A percentile compares a stretch with the other conserved stretches of the same genome.
Conservation (phyloP, 495 filamentous ascomycete species). For the Hypoxylon cercidicola region DNA sequence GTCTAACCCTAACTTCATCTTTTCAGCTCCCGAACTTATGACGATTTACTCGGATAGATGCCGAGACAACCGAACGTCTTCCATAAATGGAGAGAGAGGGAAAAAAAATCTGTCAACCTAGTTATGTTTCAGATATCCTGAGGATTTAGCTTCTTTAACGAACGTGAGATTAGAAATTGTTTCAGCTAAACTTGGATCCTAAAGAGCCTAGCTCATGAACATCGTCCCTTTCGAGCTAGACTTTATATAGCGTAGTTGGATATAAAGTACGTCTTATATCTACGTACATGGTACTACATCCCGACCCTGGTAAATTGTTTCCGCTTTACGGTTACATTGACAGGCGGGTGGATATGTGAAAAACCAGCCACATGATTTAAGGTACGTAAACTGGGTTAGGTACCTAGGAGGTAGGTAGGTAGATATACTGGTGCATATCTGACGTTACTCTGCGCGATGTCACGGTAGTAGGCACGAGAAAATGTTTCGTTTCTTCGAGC, state of each 20-base stretch:
- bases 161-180: slow-evolving; percentile 14
- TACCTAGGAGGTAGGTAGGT: not conserved
- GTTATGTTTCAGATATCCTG: slow-evolving; percentile 30
- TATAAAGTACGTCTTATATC: slow-evolving; percentile 5
- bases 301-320: slow-evolving; percentile 28
- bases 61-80: slow-evolving; percentile 21
- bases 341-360: slow-evolving; percentile 23
- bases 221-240: slow-evolving; percentile 1
- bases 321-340: slow-evolving; percentile 38
- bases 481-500: slow-evolving; percentile 22
- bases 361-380: slow-evolving; percentile 31
- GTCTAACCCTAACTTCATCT: not conserved
- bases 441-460: slow-evolving; percentile 33
- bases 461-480: slow-evolving; percentile 18
- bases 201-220: slow-evolving; percentile 5
- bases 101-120: slow-evolving; percentile 5
- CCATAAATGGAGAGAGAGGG: not conserved
- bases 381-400: slow-evolving; percentile 2
- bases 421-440: slow-evolving; percentile 19
- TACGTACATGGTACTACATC: not conserved
- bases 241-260: slow-evolving; percentile 5
- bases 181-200: slow-evolving; percentile 24
- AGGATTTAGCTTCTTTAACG: slow-evolving; percentile 17
- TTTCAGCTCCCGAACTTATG: not conserved
- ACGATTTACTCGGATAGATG: slow-evolving; percentile 1